phyloP scores from a whole-genome alignment of 2,329 filamentous ascomycete species.

The Calonectria fujianensis region DNA sequence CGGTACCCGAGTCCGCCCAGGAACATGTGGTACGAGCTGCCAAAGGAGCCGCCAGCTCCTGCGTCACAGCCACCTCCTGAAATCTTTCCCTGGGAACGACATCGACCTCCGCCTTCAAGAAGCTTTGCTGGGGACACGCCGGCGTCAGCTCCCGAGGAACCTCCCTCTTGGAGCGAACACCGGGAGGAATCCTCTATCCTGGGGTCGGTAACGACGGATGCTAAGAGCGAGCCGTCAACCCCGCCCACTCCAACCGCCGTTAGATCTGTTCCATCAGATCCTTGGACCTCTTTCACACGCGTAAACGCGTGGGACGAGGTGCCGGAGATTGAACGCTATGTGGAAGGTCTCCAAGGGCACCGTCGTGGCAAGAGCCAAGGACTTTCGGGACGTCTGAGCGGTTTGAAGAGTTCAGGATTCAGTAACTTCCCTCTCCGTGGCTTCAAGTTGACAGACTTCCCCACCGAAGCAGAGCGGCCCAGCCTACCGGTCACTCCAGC shows the following conservation, averaged over 20 bases:
- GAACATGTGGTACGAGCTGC: constrained; percentile 92
- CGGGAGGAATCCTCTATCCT: constrained; percentile 59
- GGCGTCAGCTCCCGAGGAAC: constrained; percentile 52
- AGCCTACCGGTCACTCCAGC: constrained; percentile 94
- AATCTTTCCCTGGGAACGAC: constrained; percentile 94
- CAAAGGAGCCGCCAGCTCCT: constrained; percentile 75
- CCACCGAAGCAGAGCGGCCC: constrained; percentile 86
- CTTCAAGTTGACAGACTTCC: constrained; percentile 90
- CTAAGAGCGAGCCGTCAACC: constrained; percentile 65
- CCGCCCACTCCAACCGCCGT: constrained; percentile 68
- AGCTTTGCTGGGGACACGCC: constrained; percentile 69
- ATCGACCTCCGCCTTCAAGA: constrained; percentile 77
- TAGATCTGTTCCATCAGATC: constrained; percentile 69
- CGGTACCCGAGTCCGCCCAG: constrained; percentile 89
- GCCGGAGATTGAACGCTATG: constrained; percentile 90
- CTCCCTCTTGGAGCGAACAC: constrained; percentile 40
- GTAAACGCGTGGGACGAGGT: constrained; percentile 96
- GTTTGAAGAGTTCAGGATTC: constrained; percentile 41
- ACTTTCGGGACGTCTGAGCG: constrained; percentile 42
- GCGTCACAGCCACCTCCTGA: constrained; percentile 75
- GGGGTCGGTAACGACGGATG: constrained; percentile 57
- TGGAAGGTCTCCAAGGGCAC: constrained; percentile 83
- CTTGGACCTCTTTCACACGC: constrained; percentile 84
- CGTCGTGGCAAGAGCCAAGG: constrained; percentile 62
- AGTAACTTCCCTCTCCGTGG: constrained; percentile 55